Base-by-base conservation (phyloP, 495 filamentous ascomycete species). In the Ramalina peruviana region DNA sequence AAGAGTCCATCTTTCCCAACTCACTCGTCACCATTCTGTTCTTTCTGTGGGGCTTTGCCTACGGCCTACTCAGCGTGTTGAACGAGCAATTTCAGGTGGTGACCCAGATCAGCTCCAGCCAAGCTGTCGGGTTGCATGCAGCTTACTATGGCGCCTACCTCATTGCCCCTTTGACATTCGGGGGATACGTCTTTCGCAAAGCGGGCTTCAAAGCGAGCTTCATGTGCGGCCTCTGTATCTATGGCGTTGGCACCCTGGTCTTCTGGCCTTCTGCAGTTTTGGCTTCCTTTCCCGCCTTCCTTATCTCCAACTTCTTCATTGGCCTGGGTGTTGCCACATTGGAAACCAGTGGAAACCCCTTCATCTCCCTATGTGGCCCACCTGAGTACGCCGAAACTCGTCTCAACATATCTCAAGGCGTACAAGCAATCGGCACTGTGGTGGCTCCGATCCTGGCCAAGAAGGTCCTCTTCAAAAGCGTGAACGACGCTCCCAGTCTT, bases 21-120 rank as follows among this genome's bases (percentile, higher is more conserved):
- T 70, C 70, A 25, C 63, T 86, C 33, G 80, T 84, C 43, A 88
- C 82, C 7, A 69, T 87, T 48, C 69, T 90, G 3, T 90, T 88
- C 65, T 89, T 93, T 64, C 70, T 92, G 6, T 89, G 83, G 87
- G 85, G 88, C 0, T 86, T 94, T 54, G 81, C 83, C 0, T 92
- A 93, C 60, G 86, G 87, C 13, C 73, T 94, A 25, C 72, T 93
- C 11, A 81, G 84, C 50, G 74, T 81, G 1, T 72, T 93, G 40
- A 90, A 92, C 58, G 64, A 68, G 5, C 73, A 76, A 52, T 78
- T 79, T 51, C 66, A 74, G 55, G 53, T 51, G 3, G 69, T 79
- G 23, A 64, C 71, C 4, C 46, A 70, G 47, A 54, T 83, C 10
- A 66, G 64, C 40, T 39, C 60, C 3, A 71, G 67, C 58, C 64